Evolutionary conservation across 208 protist genomes (phyloP).

Genomic region (Novymonas esmeraldas): DNA sequence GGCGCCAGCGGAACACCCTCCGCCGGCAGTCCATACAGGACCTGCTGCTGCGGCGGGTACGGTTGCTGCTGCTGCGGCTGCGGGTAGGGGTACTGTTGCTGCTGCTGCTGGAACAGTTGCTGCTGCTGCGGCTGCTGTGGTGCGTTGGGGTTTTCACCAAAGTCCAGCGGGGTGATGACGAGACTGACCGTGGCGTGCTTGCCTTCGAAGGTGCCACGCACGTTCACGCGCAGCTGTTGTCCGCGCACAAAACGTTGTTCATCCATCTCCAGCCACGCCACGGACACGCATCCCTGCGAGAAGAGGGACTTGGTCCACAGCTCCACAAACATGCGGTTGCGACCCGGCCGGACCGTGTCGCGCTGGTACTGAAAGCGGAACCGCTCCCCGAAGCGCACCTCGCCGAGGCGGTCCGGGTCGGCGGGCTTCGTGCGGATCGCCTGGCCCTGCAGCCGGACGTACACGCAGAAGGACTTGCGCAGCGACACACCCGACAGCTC

Average conservation of each 20-base stretch:
- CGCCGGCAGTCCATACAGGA: constrained; percentile 19
- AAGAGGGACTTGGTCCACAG: constrained; percentile 55
- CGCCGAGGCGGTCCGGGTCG: constrained; percentile 12
- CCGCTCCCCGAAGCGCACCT: constrained; percentile 40
- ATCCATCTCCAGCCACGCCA: constrained; percentile 50
- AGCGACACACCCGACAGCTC: constrained; percentile 32
- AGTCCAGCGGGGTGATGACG: constrained; percentile 39
- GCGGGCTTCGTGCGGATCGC: constrained; percentile 47
- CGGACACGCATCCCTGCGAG: constrained; percentile 49
- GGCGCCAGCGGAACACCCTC: constrained; percentile 34
- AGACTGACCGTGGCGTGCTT: constrained; percentile 37
- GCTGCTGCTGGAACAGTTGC: too few species aligned
- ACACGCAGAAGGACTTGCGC: constrained; percentile 47
- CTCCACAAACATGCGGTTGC: constrained; percentile 61
- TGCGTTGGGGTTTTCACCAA: constrained; percentile 16
- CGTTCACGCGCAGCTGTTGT: constrained; percentile 28
- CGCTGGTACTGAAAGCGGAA: constrained; percentile 52
- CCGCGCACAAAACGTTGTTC: constrained; percentile 34
- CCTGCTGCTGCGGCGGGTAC: constrained; percentile 6
- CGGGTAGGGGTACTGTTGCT: too few species aligned
- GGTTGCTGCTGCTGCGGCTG: constrained; percentile 1
- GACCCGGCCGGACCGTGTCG: constrained; percentile 1
- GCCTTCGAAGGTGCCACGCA: constrained; percentile 50
- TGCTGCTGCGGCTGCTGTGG: constrained; percentile 1
- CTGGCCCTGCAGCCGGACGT: constrained; percentile 62